Evolutionary conservation across 306 rosid genomes (phyloP), one percentile per base, ranked within the genome.

Genomic region (Cucurbita maxima): DNA sequence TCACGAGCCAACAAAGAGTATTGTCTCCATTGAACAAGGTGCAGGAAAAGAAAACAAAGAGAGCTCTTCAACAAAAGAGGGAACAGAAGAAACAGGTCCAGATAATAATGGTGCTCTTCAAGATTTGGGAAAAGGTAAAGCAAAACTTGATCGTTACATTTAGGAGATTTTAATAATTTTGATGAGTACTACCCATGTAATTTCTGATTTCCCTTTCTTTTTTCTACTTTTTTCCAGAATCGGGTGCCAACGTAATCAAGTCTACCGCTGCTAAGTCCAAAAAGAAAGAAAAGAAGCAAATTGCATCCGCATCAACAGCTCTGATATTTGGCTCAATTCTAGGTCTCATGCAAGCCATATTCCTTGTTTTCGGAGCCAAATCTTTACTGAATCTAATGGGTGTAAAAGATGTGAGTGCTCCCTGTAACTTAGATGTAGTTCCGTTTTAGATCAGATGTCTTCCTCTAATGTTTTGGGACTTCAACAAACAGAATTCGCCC

Each of bases 271-370:
- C 11, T 19, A 80, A 75, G 54, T 48, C 74, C 71, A 86, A 84
- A 76, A 80, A 76, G 76, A 80, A 64, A 38, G 80, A 84, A 81
- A 89, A 79, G 80, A 20, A 77, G 16, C 89, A 84, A 52, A 85
- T 94, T 41, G 97, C 97, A 61, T 89, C 99, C 50, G 99, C 99
- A 44, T 84, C 99, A 54, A 91, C 99, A 19, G 97, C 99, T n/a
- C 82, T 94, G 64, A 88, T 91, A 43, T 91, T 94, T 74, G 99
- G 97, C 36, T 36, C 83, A 64, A 74, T 88, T 43, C 91, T 94
- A 50, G 99, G 99, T 45, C 88, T 91, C 14, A 41, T 91, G 53
- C 99, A 94, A 84, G 90, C 96, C 45, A 73, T 82, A 73, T 80
- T 84, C 15, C 97, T 94, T 75, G 53, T 88, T 64, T 81, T 88